These are phyloP conservation scores for Uronychia binucleata DNA, from an alignment of 73 alveolate genomes.

Conservation along the genomic window DNA sequence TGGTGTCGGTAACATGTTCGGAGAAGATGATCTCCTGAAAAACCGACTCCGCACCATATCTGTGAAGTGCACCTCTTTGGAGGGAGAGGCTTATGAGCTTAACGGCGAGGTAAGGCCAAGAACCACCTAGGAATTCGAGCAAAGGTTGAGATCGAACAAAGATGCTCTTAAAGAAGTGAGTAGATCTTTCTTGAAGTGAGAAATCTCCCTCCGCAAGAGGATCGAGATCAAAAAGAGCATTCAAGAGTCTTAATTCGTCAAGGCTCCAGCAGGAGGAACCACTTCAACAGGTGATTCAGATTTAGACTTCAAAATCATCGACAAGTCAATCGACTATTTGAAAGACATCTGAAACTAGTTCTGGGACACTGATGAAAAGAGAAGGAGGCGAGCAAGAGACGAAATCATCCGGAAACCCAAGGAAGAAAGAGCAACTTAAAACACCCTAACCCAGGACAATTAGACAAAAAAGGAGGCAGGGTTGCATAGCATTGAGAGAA, in stretches of 20 bases:
- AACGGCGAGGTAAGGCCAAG: neutral
- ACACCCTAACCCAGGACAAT: too few species aligned
- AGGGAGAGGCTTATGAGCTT: neutral
- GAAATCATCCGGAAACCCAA: neutral
- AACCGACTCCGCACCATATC: neutral
- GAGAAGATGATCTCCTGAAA: neutral
- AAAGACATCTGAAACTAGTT: neutral
- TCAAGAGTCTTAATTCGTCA: neutral
- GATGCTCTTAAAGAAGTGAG: neutral
- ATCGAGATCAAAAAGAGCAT: neutral
- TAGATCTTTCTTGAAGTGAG: neutral
- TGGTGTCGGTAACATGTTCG: neutral
- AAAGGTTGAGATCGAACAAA: neutral
- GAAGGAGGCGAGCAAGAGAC: neutral
- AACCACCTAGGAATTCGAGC: neutral
- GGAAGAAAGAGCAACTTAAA: too few species aligned
- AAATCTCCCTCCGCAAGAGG: neutral
- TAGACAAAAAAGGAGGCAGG: too few species aligned
- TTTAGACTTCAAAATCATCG: neutral
- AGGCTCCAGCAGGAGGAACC: neutral
- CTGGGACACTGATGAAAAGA: neutral
- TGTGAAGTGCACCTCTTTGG: neutral
- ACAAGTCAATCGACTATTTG: neutral
- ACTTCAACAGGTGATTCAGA: neutral
- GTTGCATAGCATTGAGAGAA: too few species aligned